phyloP scores from a whole-genome alignment of 1,284 basidiomycete genomes.

The Austropuccinia psidii region DNA sequence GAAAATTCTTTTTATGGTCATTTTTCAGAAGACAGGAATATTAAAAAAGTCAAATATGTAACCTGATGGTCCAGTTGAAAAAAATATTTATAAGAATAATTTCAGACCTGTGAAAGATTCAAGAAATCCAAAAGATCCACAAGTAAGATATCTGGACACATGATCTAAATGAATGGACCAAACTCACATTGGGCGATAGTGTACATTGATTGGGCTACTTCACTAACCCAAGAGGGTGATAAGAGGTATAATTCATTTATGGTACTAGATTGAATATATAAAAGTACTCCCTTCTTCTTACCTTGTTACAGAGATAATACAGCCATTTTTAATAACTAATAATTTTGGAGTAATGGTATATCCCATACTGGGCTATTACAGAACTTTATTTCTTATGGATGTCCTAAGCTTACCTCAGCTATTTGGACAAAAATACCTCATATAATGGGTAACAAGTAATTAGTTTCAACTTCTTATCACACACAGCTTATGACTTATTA shows the following conservation, averaged over 20 bases:
- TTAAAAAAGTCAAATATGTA: no score
- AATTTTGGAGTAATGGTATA: background rate
- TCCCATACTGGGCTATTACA: constrained; percentile 47
- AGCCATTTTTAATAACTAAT: background rate
- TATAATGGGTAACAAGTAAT: constrained; percentile 47
- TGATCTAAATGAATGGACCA: no score
- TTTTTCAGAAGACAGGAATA: no score
- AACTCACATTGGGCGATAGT: no score
- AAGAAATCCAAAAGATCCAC: no score
- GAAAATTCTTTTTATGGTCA: no score
- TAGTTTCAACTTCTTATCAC: no score
- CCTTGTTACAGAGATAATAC: background rate
- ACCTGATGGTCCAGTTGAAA: no score
- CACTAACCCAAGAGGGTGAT: background rate
- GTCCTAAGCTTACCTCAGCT: constrained; percentile 49
- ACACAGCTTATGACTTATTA: constrained; percentile 41
- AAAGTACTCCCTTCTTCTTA: background rate
- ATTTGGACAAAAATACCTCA: constrained; percentile 51
- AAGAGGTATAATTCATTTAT: background rate
- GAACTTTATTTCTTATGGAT: no score
- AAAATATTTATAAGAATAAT: no score
- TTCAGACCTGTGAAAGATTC: no score
- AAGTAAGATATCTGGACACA: no score
- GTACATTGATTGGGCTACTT: background rate
- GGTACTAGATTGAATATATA: background rate